Evolutionary conservation across 768 basidiomycete species (phyloP).

Genomic region (Leccinum longicurvipes): DNA sequence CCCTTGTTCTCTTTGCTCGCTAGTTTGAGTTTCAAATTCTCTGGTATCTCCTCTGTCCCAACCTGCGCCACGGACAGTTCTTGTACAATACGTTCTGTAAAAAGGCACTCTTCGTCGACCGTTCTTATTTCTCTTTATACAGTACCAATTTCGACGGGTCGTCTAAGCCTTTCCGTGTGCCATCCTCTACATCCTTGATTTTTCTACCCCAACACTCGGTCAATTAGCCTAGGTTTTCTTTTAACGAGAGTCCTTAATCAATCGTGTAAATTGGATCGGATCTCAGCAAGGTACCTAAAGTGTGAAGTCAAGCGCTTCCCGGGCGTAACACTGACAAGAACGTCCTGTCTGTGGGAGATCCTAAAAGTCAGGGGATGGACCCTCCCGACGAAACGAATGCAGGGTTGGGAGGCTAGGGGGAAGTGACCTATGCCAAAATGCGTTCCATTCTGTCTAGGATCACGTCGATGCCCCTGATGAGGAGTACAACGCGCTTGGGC

Average conservation of each 20-base stretch:
- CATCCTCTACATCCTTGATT: constrained; percentile 4
- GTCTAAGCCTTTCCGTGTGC: constrained; percentile 8
- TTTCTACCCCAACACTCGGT: neutral
- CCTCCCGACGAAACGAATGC: neutral
- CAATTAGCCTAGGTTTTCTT: constrained; percentile 16
- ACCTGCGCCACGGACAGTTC: constrained; percentile 14
- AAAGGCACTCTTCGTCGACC: constrained; percentile 1
- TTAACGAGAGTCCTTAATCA: constrained; percentile 15
- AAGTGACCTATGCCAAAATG: constrained; percentile 29
- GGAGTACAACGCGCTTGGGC: constrained; percentile 53
- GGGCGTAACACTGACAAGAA: neutral
- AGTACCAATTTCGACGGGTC: neutral
- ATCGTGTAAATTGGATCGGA: constrained; percentile 9
- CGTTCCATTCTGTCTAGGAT: constrained; percentile 68
- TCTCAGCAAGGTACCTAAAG: neutral
- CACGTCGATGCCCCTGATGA: constrained; percentile 60
- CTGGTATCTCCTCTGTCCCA: neutral
- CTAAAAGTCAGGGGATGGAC: neutral
- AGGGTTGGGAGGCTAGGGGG: neutral
- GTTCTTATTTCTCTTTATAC: constrained; percentile 37
- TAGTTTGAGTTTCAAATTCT: constrained; percentile 1
- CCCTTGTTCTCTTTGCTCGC: constrained; percentile 4
- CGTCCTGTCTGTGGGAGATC: neutral
- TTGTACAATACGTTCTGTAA: constrained; percentile 22
- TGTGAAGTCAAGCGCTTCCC: neutral